phyloP scores from a whole-genome alignment of 441 rosid genomes.

The Croton setiger region DNA sequence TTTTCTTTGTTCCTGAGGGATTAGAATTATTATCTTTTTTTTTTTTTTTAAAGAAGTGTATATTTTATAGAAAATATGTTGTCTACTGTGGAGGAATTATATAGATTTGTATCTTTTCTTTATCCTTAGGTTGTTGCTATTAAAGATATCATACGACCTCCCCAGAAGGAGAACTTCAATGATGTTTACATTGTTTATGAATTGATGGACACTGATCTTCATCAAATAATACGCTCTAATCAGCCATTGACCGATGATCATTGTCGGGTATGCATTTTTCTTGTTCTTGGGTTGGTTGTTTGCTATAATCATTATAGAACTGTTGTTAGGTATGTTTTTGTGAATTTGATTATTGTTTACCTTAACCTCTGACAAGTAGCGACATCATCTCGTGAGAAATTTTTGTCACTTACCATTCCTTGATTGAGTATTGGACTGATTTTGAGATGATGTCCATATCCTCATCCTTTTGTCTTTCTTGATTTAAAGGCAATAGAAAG shows the following conservation, averaged over 20 bases:
- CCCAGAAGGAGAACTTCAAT: constrained; percentile 79
- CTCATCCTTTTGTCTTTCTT: neutral
- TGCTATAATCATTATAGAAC: neutral
- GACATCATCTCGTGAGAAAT: neutral
- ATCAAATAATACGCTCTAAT: constrained; percentile 76
- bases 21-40: too few species aligned
- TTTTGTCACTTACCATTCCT: neutral
- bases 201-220: constrained; percentile 95
- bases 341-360: too few species aligned
- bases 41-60: neutral
- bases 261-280: constrained; percentile 57
- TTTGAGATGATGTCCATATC: neutral
- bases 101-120: constrained; percentile 5
- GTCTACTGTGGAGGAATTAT: constrained; percentile 2
- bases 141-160: constrained; percentile 84
- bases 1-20: neutral
- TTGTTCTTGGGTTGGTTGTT: constrained; percentile 8
- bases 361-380: neutral
- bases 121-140: constrained; percentile 65
- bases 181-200: constrained; percentile 91
- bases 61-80: neutral
- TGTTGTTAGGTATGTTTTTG: neutral
- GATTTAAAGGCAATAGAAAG: neutral
- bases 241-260: constrained; percentile 75
- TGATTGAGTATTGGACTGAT: neutral